Conservation (phyloP, 2,329 filamentous ascomycete genomes). For the Fusarium marasasianum region DNA sequence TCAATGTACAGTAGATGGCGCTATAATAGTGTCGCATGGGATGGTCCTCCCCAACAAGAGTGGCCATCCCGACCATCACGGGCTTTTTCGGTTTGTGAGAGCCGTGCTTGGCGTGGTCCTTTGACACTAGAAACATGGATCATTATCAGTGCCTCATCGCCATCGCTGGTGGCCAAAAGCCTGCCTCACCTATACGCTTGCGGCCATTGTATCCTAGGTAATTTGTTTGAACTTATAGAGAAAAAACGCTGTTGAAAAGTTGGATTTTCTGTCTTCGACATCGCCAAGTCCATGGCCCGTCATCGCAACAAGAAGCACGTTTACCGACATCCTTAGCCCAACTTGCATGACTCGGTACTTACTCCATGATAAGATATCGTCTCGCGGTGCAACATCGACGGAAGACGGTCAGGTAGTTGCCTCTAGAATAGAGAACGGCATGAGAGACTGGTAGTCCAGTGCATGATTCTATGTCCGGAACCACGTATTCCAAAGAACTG, state of each 20-base stretch:
- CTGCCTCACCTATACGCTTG: not conserved
- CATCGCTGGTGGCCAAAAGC: slow-evolving; percentile 9
- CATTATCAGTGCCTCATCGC: not conserved
- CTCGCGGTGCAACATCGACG: not conserved
- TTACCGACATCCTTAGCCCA: slow-evolving; percentile 17
- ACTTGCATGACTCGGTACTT: slow-evolving; percentile 21
- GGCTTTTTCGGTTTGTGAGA: not conserved
- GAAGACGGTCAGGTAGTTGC: not conserved
- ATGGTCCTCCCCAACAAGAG: not conserved
- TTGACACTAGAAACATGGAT: not conserved
- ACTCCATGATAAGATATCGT: slow-evolving; percentile 29
- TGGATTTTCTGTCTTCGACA: slow-evolving; percentile 13
- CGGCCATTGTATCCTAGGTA: not conserved
- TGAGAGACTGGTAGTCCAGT: not conserved
- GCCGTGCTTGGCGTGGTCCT: not conserved
- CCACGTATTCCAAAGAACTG: not conserved
- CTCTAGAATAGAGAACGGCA: not conserved
- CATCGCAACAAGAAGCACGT: not conserved
- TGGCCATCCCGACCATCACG: slow-evolving; percentile 26
- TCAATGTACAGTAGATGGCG: not conserved
- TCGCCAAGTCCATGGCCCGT: not conserved
- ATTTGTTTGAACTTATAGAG: not conserved
- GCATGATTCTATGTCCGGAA: not conserved
- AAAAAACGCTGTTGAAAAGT: slow-evolving; percentile 3
- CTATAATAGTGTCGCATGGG: not conserved